These are phyloP conservation scores for Aspergillus luchuensis DNA, from an alignment of 2,329 filamentous ascomycete genomes.

Conservation along the genomic window DNA sequence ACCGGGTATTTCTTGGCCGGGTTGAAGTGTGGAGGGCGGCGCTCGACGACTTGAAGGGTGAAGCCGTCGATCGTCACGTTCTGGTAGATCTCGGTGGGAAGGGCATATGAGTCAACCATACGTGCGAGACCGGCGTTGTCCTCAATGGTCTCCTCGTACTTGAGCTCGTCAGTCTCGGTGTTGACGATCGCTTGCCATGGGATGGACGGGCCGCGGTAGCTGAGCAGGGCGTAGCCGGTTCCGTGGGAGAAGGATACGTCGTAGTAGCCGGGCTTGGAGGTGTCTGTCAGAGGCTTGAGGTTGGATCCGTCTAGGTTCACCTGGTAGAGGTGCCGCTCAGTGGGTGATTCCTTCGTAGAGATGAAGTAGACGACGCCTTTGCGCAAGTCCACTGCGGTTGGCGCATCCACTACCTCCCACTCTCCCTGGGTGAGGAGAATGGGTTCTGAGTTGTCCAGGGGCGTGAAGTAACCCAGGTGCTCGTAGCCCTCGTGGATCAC, in stretches of 20 bases:
- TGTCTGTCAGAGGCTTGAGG: slow-evolving; percentile 73
- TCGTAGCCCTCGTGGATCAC: slow-evolving; percentile 84
- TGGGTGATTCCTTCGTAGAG: slow-evolving; percentile 81
- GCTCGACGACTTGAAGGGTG: slow-evolving; percentile 73
- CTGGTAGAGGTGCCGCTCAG: slow-evolving; percentile 87
- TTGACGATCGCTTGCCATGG: slow-evolving; percentile 90
- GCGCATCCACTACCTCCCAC: slow-evolving; percentile 89
- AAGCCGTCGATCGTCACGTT: slow-evolving; percentile 83
- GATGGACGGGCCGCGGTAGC: slow-evolving; percentile 79
- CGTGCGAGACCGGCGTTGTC: slow-evolving; percentile 71
- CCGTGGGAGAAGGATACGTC: slow-evolving; percentile 79
- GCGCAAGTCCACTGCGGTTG: slow-evolving; percentile 79
- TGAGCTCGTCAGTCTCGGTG: slow-evolving; percentile 68
- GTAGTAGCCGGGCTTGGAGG: slow-evolving; percentile 74
- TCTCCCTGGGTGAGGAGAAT: slow-evolving; percentile 81
- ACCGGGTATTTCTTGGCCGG: slow-evolving; percentile 85
- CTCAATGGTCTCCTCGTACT: slow-evolving; percentile 73
- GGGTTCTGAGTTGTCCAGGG: slow-evolving; percentile 79
- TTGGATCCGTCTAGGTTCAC: slow-evolving; percentile 80
- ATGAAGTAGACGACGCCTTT: slow-evolving; percentile 91
- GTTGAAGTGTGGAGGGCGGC: slow-evolving; percentile 86
- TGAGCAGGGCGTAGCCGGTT: slow-evolving; percentile 79
- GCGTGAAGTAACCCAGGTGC: slow-evolving; percentile 90
- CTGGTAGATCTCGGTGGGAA: slow-evolving; percentile 80
- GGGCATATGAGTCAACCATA: slow-evolving; percentile 72